phyloP scores from a whole-genome alignment of 768 basidiomycete species.

The Termitomyces sp. region DNA sequence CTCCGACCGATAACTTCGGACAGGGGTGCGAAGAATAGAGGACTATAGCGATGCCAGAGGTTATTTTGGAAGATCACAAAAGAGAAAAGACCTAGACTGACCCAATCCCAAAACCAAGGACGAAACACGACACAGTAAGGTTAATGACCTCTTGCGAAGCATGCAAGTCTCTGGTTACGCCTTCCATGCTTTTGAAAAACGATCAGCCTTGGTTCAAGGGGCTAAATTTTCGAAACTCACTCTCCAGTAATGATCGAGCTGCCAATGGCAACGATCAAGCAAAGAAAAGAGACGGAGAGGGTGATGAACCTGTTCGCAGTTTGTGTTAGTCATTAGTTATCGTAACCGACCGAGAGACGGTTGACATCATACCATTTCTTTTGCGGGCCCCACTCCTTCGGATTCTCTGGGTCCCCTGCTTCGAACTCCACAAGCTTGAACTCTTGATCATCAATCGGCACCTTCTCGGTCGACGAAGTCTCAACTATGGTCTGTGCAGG shows the following conservation, averaged over 20 bases:
- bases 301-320: conserved; percentile 25
- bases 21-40: conserved; percentile 35
- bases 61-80: background rate
- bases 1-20: conserved; percentile 33
- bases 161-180: conserved; percentile 25
- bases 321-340: background rate
- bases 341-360: background rate
- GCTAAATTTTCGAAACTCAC: conserved; percentile 17
- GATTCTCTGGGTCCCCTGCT: conserved; percentile 5
- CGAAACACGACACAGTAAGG: conserved; percentile 37
- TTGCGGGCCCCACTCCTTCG: conserved; percentile 1
- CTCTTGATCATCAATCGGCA: conserved; percentile 23
- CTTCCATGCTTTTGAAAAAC: conserved; percentile 20
- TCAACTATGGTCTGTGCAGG: conserved; percentile 4
- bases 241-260: conserved; percentile 36
- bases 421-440: conserved; percentile 9
- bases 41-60: conserved; percentile 15
- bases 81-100: conserved; percentile 17
- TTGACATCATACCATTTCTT: conserved; percentile 26
- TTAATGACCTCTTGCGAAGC: conserved; percentile 31
- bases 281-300: conserved; percentile 26
- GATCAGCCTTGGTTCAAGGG: background rate
- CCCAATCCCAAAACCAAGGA: conserved; percentile 37
- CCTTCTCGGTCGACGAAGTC: conserved; percentile 12
- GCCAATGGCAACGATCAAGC: conserved; percentile 30